Conservation (phyloP, 1,284 basidiomycete genomes). For the Abortiporus biennis region DNA sequence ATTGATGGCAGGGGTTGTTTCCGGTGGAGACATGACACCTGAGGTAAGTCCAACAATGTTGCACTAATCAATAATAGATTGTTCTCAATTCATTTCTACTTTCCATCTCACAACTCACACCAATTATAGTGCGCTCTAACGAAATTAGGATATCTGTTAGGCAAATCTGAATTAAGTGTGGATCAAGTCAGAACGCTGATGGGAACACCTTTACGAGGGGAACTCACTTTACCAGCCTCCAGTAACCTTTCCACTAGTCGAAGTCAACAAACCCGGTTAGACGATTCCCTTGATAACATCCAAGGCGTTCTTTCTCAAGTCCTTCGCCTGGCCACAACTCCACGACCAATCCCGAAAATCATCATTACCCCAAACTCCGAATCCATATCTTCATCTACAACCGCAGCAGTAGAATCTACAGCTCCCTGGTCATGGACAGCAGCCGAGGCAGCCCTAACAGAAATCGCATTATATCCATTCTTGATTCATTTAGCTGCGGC, state of each 20-base stretch:
- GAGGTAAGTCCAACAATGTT: constrained; percentile 55
- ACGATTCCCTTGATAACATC: constrained; percentile 53
- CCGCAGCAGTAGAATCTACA: constrained; percentile 41
- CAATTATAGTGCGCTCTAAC: constrained; percentile 70
- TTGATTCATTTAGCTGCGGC: constrained; percentile 75
- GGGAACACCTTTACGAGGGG: constrained; percentile 77
- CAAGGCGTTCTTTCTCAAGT: constrained; percentile 62
- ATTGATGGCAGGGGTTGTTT: constrained; percentile 66
- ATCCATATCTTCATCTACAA: constrained; percentile 26
- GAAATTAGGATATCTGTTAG: constrained; percentile 85
- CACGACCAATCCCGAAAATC: constrained; percentile 31
- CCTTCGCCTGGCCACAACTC: constrained; percentile 47
- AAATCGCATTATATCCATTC: constrained; percentile 66
- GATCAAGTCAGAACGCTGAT: constrained; percentile 75
- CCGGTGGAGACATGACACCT: constrained; percentile 89
- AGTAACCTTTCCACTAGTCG: constrained; percentile 29
- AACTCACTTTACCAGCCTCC: constrained; percentile 57
- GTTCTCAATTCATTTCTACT: constrained; percentile 5
- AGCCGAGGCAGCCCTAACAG: constrained; percentile 60
- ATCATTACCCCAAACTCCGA: constrained; percentile 27
- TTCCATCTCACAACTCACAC: constrained; percentile 6
- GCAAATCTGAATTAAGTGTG: constrained; percentile 71
- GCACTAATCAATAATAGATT: background rate
- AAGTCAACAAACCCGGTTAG: constrained; percentile 32
- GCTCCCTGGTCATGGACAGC: constrained; percentile 76